A percentile compares a stretch with the other conserved stretches of the same genome.
Conservation (phyloP, 176 grass and related monocot species). For the Aegilops bicornis region DNA sequence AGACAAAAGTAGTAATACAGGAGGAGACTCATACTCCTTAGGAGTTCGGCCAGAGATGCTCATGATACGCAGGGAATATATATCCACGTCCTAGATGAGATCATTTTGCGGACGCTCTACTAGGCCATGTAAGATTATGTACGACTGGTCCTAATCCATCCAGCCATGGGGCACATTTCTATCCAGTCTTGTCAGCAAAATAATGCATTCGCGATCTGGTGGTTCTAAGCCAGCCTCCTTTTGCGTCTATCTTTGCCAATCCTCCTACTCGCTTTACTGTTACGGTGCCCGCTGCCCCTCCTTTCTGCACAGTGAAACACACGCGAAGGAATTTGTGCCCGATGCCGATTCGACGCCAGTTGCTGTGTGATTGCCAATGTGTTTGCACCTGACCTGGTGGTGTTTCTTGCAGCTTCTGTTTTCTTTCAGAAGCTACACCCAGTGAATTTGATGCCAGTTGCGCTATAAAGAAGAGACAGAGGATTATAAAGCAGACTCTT, state of each 20-base stretch:
- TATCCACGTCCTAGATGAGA: constrained; percentile 16
- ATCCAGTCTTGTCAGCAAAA: constrained; percentile 27
- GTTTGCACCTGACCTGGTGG: background rate
- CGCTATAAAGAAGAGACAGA: too few relatives aligned
- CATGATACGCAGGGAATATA: constrained; percentile 9
- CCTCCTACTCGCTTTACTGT: background rate
- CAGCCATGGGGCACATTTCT: constrained; percentile 33
- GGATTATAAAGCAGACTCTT: too few relatives aligned
- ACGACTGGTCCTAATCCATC: constrained; percentile 25
- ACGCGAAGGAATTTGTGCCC: background rate
- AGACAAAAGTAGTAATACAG: too few relatives aligned
- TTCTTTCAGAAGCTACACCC: background rate
- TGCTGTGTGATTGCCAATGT: background rate
- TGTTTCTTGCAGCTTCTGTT: background rate
- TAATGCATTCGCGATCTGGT: constrained; percentile 6
- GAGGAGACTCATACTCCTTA: too few relatives aligned
- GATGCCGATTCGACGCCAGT: background rate
- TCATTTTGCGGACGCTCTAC: constrained; percentile 4
- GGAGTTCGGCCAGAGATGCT: background rate
- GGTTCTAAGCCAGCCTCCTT: background rate
- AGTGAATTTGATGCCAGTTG: too few relatives aligned
- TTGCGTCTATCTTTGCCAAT: background rate
- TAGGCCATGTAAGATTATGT: background rate
- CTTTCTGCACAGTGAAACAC: background rate
- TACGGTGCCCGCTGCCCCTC: background rate